These are phyloP conservation scores for Lipomyces lipofer DNA, from an alignment of 805 yeast species.

Conservation along the genomic window DNA sequence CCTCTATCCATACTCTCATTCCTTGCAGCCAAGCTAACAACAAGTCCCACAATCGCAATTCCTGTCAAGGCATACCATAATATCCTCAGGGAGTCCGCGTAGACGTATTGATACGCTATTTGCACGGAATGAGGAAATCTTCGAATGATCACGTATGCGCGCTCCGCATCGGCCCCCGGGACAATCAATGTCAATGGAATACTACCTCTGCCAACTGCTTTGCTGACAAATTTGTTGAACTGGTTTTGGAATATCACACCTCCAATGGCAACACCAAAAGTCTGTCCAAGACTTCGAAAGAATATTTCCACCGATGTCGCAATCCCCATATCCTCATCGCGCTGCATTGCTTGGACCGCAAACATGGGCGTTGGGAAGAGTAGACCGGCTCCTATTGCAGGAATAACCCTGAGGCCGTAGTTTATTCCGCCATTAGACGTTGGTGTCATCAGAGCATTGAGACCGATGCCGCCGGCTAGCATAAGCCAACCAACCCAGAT, in stretches of 20 bases:
- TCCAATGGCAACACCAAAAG: constrained; percentile 40
- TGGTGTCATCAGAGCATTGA: constrained; percentile 47
- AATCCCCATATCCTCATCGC: constrained; percentile 35
- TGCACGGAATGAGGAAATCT: background rate
- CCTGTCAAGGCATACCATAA: background rate
- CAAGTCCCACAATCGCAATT: background rate
- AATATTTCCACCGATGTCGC: constrained; percentile 39
- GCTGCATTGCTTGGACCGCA: constrained; percentile 37
- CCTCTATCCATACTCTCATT: background rate
- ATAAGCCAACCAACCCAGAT: too few species aligned
- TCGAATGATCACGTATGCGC: too few species aligned
- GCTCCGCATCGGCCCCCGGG: too few species aligned
- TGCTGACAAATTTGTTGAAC: too few species aligned
- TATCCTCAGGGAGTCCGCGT: background rate
- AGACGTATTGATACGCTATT: background rate
- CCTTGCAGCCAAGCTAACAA: background rate
- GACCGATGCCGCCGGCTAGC: constrained; percentile 58
- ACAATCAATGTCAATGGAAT: too few species aligned
- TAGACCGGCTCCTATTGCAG: constrained; percentile 51
- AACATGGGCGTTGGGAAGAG: constrained; percentile 45
- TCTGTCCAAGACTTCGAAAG: constrained; percentile 36
- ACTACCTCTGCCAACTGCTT: background rate
- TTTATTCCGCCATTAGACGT: too few species aligned
- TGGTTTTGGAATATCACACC: constrained; percentile 23
- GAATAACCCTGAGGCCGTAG: too few species aligned